Evolutionary conservation across 208 protist species (phyloP), one percentile per base, ranked within the genome.

Genomic region (Strigomonas galati): DNA sequence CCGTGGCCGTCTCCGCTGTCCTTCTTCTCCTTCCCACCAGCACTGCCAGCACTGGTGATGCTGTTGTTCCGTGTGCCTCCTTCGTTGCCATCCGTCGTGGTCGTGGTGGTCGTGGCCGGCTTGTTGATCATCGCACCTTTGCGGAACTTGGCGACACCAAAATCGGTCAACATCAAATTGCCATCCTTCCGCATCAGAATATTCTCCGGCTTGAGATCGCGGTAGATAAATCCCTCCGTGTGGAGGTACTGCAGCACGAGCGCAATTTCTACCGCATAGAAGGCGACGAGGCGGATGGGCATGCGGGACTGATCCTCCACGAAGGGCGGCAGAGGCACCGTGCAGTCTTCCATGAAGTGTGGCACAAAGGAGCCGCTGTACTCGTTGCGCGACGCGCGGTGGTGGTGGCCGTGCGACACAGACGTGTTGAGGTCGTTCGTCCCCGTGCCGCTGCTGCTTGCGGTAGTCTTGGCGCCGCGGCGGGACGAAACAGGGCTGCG

Each of bases 121-220:
- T 72, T 54, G 23, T 49, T 64, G 32, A 84, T 79, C 21, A 60
- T 72, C 7, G 79, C 71, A 35, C 81, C 81, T 55, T 84, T 83
- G 14, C 87, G 66, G 37, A 89, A 82, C 70, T 98, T 98, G 12
- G 95, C 93, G 12, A 98, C 87, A 21, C 96, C 96, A 83, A 98
- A 98, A 76, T 98, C 96, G 3, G 96, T 97, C 53, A 98, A 78
- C 73, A 93, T 89, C 48, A 98, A 76, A 71, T 98, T 88, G 0
- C 96, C 96, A 55, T 94, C 87, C 15, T 68, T 56, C 23, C 85
- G 80, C 74, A 98, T 87, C 1, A 98, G 73, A 26, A 98, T 80
- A 64, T 98, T 98, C 66, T 98, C 94, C 7, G 95, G 93, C 74
- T 98, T 97, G 23, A 98, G 70, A 65, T 98, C 94, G 19, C 94